These are phyloP conservation scores for Penicillium maclennaniae DNA, from an alignment of 495 filamentous ascomycete species.

Conservation along the genomic window DNA sequence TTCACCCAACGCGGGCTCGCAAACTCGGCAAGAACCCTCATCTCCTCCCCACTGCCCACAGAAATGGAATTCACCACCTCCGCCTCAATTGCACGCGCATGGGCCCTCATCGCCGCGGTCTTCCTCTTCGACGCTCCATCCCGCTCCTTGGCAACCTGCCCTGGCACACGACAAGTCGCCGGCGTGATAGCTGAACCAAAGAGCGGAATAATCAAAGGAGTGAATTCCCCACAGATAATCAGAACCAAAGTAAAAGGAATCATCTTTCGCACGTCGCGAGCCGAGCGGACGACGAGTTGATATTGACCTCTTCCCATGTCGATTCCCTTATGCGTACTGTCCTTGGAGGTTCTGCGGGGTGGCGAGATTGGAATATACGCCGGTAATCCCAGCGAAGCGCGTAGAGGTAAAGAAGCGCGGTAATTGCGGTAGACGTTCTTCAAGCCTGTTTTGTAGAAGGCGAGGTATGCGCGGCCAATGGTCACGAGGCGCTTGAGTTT, in stretches of 20 bases:
- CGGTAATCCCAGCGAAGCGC: slow-evolving; percentile 26
- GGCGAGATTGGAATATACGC: slow-evolving; percentile 34
- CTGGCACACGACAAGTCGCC: slow-evolving; percentile 73
- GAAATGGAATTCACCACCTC: neutral
- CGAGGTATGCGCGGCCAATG: slow-evolving; percentile 45
- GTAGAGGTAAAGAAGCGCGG: slow-evolving; percentile 33
- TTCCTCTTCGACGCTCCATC: slow-evolving; percentile 44
- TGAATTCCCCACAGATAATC: slow-evolving; percentile 77
- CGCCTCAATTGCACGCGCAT: slow-evolving; percentile 12
- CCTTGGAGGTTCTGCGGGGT: slow-evolving; percentile 20
- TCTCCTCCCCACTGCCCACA: slow-evolving; percentile 22
- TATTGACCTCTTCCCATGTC: slow-evolving; percentile 54
- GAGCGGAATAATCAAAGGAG: slow-evolving; percentile 67
- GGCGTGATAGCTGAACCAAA: slow-evolving; percentile 69
- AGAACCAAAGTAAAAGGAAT: slow-evolving; percentile 71
- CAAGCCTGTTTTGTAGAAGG: slow-evolving; percentile 86
- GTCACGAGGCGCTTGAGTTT: slow-evolving; percentile 38
- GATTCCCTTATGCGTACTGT: neutral
- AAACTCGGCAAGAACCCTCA: slow-evolving; percentile 26
- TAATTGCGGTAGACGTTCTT: slow-evolving; percentile 62
- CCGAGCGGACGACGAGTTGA: slow-evolving; percentile 61
- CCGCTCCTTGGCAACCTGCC: slow-evolving; percentile 59
- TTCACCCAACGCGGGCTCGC: slow-evolving; percentile 18
- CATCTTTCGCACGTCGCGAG: slow-evolving; percentile 67
- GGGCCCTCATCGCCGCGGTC: slow-evolving; percentile 20